Conservation (phyloP, 805 yeast genomes). For the Jamesozyma lodderae region DNA sequence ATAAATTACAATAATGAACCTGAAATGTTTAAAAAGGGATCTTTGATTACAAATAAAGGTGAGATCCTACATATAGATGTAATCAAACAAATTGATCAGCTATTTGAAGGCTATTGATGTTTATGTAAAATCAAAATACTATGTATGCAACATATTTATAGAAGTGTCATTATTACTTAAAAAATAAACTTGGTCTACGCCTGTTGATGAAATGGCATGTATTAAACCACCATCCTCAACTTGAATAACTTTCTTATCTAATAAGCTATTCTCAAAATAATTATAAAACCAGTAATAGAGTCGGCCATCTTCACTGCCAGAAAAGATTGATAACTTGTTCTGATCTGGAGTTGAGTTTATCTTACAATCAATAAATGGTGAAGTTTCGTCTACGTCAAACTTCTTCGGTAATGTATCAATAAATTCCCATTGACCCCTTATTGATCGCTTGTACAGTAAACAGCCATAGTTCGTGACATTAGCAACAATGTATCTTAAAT, state of each 20-base stretch:
- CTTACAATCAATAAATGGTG: slow-evolving; percentile 13
- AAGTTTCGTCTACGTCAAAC: slow-evolving; percentile 1
- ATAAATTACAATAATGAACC: slow-evolving; percentile 88
- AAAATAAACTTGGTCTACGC: slow-evolving; percentile 6
- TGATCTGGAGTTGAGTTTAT: slow-evolving; percentile 2
- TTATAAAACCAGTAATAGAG: slow-evolving; percentile 15
- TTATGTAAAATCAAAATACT: neutral
- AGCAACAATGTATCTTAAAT: slow-evolving; percentile 7
- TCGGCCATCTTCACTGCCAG: slow-evolving; percentile 19
- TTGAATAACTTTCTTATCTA: slow-evolving; percentile 2
- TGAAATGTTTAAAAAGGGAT: slow-evolving; percentile 80
- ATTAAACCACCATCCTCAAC: slow-evolving; percentile 1
- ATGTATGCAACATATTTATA: slow-evolving; percentile 6
- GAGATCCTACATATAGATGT: slow-evolving; percentile 36
- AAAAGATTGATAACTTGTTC: slow-evolving; percentile 6
- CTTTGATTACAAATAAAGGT: slow-evolving; percentile 46
- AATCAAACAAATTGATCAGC: slow-evolving; percentile 30
- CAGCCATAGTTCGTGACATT: slow-evolving; percentile 18
- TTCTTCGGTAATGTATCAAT: slow-evolving; percentile 2
- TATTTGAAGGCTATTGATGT: slow-evolving; percentile 26
- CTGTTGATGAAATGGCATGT: slow-evolving; percentile 6
- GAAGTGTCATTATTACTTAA: slow-evolving; percentile 7
- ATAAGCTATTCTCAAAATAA: slow-evolving; percentile 6
- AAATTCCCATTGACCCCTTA: slow-evolving; percentile 17
- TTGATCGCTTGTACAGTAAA: slow-evolving; percentile 13